Conservation (phyloP, 139 green algal species). For the Zygnema circumcarinatum region DNA sequence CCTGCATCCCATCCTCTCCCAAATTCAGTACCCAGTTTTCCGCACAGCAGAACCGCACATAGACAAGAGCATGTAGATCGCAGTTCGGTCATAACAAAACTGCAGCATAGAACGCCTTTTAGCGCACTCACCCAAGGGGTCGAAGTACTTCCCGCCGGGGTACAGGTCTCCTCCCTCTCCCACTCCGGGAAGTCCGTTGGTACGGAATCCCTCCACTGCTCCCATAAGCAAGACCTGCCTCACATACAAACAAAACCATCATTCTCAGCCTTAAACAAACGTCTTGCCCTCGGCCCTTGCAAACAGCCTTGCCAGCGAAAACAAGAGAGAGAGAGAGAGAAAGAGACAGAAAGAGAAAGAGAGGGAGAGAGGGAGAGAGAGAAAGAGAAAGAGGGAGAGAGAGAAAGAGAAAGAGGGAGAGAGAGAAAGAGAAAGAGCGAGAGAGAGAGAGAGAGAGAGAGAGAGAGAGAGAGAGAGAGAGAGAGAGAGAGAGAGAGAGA, state of each 20-base stretch:
- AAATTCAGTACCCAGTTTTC: too few relatives aligned
- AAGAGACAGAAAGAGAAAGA: too few relatives aligned
- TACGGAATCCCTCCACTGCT: constrained; percentile 64
- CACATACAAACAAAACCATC: constrained; percentile 12
- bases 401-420: too few relatives aligned
- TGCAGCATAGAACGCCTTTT: background rate
- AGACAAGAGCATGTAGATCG: background rate
- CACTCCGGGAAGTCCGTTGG: constrained; percentile 54
- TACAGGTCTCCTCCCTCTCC: constrained; percentile 72
- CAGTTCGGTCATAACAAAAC: background rate
- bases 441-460: too few relatives aligned
- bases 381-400: too few relatives aligned
- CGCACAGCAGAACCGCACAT: too few relatives aligned
- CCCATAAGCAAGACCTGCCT: constrained; percentile 84
- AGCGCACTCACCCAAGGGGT: constrained; percentile 82
- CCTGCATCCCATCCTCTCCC: too few relatives aligned
- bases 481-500: too few relatives aligned
- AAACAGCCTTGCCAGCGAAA: background rate
- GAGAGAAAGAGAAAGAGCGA: too few relatives aligned
- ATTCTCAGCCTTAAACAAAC: background rate
- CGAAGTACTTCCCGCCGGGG: constrained; percentile 76
- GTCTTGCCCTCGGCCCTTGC: background rate
- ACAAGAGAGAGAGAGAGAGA: background rate
- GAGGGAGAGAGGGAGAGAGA: too few relatives aligned
- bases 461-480: too few relatives aligned